Evolutionary conservation across 2,329 filamentous ascomycete genomes (phyloP).

Genomic region (Arthroderma sp.): DNA sequence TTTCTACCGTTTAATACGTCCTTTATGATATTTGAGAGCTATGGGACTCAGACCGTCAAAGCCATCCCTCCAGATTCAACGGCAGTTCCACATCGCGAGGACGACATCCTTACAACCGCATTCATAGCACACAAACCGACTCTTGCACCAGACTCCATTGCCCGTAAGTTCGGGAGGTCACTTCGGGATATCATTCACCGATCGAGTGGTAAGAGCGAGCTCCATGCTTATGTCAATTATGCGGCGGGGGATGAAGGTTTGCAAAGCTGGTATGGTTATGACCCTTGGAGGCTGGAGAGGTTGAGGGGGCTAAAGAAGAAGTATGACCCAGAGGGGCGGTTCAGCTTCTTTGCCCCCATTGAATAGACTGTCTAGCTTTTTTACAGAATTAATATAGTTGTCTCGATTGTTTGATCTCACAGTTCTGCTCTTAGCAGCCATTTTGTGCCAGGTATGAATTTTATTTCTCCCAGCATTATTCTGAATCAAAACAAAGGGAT

Average conservation of each 20-base stretch:
- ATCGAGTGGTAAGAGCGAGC: conserved; percentile 11
- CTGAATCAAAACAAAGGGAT: too few species aligned
- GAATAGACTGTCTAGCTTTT: background rate
- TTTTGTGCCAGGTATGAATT: too few species aligned
- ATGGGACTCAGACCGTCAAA: conserved; percentile 35
- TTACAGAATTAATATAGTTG: background rate
- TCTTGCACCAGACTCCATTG: conserved; percentile 15
- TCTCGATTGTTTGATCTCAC: background rate
- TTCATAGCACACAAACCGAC: conserved; percentile 20
- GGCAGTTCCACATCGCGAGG: conserved; percentile 35
- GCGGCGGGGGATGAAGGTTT: conserved; percentile 17
- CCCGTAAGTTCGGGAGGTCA: conserved; percentile 16
- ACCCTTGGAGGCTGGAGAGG: conserved; percentile 21
- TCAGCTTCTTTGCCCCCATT: conserved; percentile 20
- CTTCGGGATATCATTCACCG: conserved; percentile 19
- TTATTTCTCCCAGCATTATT: too few species aligned
- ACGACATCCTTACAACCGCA: conserved; percentile 29
- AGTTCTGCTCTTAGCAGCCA: too few species aligned
- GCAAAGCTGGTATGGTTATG: conserved; percentile 19
- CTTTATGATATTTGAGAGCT: conserved; percentile 45
- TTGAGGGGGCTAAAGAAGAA: conserved; percentile 21
- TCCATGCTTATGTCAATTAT: conserved; percentile 22
- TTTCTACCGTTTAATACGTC: conserved; percentile 25
- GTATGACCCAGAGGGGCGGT: conserved; percentile 23
- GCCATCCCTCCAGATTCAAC: conserved; percentile 22